These are phyloP conservation scores for Ustanciosporium gigantosporum DNA, from an alignment of 1,284 basidiomycete genomes.

Conservation along the genomic window DNA sequence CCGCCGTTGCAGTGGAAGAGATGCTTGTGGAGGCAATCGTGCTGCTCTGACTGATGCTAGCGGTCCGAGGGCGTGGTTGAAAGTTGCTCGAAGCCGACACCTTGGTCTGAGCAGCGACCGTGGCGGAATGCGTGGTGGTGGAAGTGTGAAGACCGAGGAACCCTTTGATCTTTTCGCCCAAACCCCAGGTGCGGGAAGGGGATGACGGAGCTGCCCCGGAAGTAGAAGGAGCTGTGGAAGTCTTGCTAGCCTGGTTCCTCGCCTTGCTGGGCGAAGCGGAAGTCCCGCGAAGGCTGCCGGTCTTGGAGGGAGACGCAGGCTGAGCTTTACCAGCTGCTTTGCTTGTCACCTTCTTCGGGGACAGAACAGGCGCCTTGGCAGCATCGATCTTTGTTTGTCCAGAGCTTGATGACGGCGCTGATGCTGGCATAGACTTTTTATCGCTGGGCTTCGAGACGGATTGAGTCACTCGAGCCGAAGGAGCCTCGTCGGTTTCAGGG, in stretches of 20 bases:
- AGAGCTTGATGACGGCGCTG: constrained; percentile 1
- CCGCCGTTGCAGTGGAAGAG: constrained; percentile 1
- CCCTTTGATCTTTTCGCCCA: constrained; percentile 48
- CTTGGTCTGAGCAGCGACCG: constrained; percentile 19
- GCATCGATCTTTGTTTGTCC: constrained; percentile 1
- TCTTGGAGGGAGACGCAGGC: constrained; percentile 31
- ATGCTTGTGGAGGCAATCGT: not conserved
- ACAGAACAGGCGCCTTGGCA: constrained; percentile 16
- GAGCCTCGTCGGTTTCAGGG: not conserved
- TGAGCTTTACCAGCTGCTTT: constrained; percentile 28
- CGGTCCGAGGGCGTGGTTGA: constrained; percentile 17
- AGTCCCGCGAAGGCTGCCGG: constrained; percentile 25
- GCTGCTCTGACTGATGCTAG: constrained; percentile 1
- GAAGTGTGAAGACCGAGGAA: constrained; percentile 43
- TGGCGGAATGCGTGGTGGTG: constrained; percentile 13
- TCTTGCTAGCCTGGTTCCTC: not conserved
- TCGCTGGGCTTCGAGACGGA: not conserved
- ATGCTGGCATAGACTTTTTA: not conserved
- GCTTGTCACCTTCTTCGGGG: constrained; percentile 34
- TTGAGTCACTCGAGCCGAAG: not conserved
- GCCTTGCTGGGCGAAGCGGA: constrained; percentile 20
- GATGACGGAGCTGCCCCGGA: constrained; percentile 22
- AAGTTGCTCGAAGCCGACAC: constrained; percentile 24
- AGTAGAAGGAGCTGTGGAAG: not conserved
- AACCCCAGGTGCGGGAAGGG: constrained; percentile 31